phyloP scores from a whole-genome alignment of 805 yeast species.

The Starmerella cellae region DNA sequence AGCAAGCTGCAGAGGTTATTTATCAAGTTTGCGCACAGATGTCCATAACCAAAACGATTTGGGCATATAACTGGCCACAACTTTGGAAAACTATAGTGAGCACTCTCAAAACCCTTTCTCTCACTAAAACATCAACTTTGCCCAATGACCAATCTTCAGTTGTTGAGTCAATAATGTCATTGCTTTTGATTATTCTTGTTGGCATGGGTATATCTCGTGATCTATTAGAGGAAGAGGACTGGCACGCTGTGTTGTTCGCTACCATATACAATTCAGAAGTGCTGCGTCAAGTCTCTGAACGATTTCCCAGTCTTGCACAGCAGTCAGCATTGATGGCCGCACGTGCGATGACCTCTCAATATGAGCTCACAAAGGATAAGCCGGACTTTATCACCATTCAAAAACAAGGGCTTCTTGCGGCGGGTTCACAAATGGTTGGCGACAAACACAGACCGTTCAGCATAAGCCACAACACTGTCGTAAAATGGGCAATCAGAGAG shows the following conservation, averaged over 20 bases:
- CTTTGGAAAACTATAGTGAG: conserved; percentile 28
- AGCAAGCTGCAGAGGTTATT: conserved; percentile 18
- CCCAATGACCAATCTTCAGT: neutral
- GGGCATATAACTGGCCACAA: conserved; percentile 29
- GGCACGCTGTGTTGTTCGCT: conserved; percentile 26
- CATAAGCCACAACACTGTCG: conserved; percentile 1
- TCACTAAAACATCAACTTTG: neutral
- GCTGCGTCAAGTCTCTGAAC: conserved; percentile 16
- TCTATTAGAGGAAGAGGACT: conserved; percentile 24
- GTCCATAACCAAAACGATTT: conserved; percentile 9
- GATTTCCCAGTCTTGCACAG: conserved; percentile 15
- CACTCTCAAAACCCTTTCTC: conserved; percentile 21
- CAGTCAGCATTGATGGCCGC: conserved; percentile 19
- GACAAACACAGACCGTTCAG: conserved; percentile 13
- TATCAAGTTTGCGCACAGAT: conserved; percentile 21
- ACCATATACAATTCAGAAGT: conserved; percentile 23
- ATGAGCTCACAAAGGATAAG: conserved; percentile 11
- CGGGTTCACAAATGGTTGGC: conserved; percentile 4
- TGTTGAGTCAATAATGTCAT: conserved; percentile 1
- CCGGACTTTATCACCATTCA: conserved; percentile 11
- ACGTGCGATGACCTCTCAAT: conserved; percentile 21
- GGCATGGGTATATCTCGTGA: conserved; percentile 26
- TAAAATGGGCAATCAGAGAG: conserved; percentile 1
- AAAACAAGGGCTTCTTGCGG: conserved; percentile 19
- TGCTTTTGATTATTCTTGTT: conserved; percentile 21